Evolutionary conservation across 345 rosid genomes (phyloP), one percentile per base, ranked within the genome.

Genomic region (Raphanus sativus): DNA sequence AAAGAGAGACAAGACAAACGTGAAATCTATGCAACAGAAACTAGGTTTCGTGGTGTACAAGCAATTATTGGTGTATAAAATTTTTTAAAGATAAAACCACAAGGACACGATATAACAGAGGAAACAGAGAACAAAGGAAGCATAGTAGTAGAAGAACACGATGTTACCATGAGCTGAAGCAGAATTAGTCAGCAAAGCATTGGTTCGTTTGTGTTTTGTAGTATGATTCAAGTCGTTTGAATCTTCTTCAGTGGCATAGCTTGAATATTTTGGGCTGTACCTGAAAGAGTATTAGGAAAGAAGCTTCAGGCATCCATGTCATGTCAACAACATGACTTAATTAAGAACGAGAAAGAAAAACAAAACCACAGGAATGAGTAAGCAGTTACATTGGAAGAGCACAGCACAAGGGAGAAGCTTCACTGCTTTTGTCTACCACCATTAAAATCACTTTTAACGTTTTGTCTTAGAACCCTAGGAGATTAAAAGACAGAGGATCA

Each of bases 151-250:
- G 42, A 36, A 7, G 42, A 36, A 36, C 0, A 9, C 0, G n/a
- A 61, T 38, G n/a, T 70, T 84, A 88, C 97, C 97, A 67, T 78
- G 79, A 45, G 89, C 84, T 63, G 97, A 91, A 72, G 83, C 77
- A 62, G 86, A 88, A 58, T 87, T 81, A 58, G 77, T 26, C 61
- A 86, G 48, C 29, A 33, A 79, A 54, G 74, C 67, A 16, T 79
- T 58, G 16, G 38, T 52, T 77, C 75, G 79, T 70, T 66, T 85
- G 42, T 59, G 81, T 79, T 75, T 82, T 40, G 74, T 55, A 9
- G 75, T 72, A 72, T 65, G 54, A 45, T 25, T 60, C 50, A 66
- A 65, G 29, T 83, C 79, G 33, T 69, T 60, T 9, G 5, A 71
- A 32, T 71, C 74, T 72, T 81, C 77, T 52, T 84, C 85, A 2